Conservation (phyloP, 2,329 filamentous ascomycete genomes). For the Pseudogymnoascus sp. region DNA sequence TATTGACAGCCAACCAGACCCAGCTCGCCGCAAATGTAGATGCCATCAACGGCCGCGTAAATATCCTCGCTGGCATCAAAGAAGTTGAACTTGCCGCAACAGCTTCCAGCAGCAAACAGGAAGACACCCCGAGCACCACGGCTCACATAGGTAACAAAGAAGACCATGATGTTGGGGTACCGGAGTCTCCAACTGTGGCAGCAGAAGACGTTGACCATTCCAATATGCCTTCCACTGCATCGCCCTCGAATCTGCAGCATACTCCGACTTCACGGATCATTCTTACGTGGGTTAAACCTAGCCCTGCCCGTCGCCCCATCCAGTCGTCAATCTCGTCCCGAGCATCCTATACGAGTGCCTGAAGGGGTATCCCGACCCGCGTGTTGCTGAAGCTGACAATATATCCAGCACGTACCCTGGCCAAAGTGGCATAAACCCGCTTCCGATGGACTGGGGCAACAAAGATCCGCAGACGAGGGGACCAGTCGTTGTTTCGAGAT, state of each 20-base stretch:
- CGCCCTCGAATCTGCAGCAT: slow-evolving; percentile 17
- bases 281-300: slow-evolving; percentile 41
- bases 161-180: slow-evolving; percentile 21
- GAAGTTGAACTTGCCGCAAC: slow-evolving; percentile 40
- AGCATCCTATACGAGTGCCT: not conserved
- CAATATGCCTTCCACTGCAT: slow-evolving; percentile 12
- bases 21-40: slow-evolving; percentile 50
- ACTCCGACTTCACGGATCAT: slow-evolving; percentile 55
- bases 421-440: slow-evolving; percentile 88
- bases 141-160: slow-evolving; percentile 14
- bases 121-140: not conserved
- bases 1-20: slow-evolving; percentile 48
- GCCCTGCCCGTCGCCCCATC: not conserved
- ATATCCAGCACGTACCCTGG: slow-evolving; percentile 72
- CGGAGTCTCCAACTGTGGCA: slow-evolving; percentile 27
- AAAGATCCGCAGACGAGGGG: slow-evolving; percentile 68
- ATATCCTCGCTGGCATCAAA: slow-evolving; percentile 52
- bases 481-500: slow-evolving; percentile 79
- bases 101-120: not conserved
- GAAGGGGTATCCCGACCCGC: slow-evolving; percentile 2
- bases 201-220: slow-evolving; percentile 19
- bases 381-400: not conserved
- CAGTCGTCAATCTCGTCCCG: not conserved
- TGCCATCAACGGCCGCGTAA: slow-evolving; percentile 54
- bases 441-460: slow-evolving; percentile 82